Base-by-base conservation (phyloP, 495 filamentous ascomycete genomes). In the Daldinia caldariorum region DNA sequence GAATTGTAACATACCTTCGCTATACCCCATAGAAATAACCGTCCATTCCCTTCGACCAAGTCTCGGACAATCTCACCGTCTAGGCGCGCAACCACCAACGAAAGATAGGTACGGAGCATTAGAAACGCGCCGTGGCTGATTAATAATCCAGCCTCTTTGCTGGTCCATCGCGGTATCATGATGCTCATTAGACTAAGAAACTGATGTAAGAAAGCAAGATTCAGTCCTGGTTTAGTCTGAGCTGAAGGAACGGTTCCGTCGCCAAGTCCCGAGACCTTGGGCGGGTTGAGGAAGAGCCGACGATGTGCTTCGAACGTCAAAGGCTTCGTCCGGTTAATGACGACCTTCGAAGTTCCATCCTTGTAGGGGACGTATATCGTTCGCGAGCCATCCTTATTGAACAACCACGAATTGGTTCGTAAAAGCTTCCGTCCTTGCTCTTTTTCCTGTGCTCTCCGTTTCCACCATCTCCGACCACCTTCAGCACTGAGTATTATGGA, bases 41-140 rank as follows among this genome's bases (percentile, higher is more conserved):
- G 92, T 10, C 95, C 93, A 78, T 97, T 97, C 13, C 94, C 96
- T 9, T 93, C 93, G 31, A 99, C 94, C 12, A 99, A 83, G 80
- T 98, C 96, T 61, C 96, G 86, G 22, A 98, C 96, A 70, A 99
- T 96, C 77, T 97, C 94, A 71, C 96, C 96, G 73, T 99, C 96
- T 29, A 99, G 83, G 35, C 95, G 85, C 14, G 96, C 96, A 54
- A 98, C 93, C 6, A 98, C 86, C 16, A 99, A 82, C 8, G 94
- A 97, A 34, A 99, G 88, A 76, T 98, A 99, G 59, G 96, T 99
- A 70, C 96, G 84, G 32, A 97, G 81, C 79, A 98, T 87, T 58
- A 99, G 80, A 75, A 97, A 98, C 47, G 91, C 86, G 69, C 92
- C 89, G 74, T 97, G 96, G 69, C 92, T 91, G 69, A 96, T 79